Evolutionary conservation across 148 eudicot species (phyloP), one percentile per base, ranked within the genome.

Genomic region (Arctostaphylos glauca): DNA sequence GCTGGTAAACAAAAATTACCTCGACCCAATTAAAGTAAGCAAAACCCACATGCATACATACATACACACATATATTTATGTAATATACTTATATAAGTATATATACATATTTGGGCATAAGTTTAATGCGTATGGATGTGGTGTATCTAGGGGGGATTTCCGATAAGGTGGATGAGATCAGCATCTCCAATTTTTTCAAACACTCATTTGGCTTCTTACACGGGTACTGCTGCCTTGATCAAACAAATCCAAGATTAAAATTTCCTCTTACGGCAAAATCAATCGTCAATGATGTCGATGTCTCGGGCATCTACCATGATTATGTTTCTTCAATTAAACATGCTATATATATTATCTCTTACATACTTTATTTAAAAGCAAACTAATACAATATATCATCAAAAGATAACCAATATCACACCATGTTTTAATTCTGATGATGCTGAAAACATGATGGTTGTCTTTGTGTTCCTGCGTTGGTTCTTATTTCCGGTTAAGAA

Each of bases 81-180:
- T 31, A 31, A 31, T 31, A 31, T 31, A 31, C 38, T 31, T 31
- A 31, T 31, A 31, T 31, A 31, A 31, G 38, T 31, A 31, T 31
- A 31, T 31, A 31, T 31, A 31, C 38, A 31, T 31, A 56, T 2
- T 16, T n/a, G 23, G 0, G 25, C 64, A 59, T 59, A 6, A 19
- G 66, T 60, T 21, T 9, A 23, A 23, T 23, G 70, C 70, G 6
- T 23, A 10, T 12, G 12, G 25, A 23, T 62, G 31, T 62, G 38
- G 38, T 62, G 25, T 64, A 25, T 64, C 14, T 64, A 64, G 6
- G 71, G 44, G 38, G 9, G 23, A 4, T 25, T 64, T 21, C 31
- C 25, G 44, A 66, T 66, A 66, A 31, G 71, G 71, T 66, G 44
- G 71, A 25, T 66, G 71, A 66, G 25, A 66, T 66, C 71, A 66